Base-by-base conservation (phyloP, 805 yeast species). In the Starmerella lactis-condensi region DNA sequence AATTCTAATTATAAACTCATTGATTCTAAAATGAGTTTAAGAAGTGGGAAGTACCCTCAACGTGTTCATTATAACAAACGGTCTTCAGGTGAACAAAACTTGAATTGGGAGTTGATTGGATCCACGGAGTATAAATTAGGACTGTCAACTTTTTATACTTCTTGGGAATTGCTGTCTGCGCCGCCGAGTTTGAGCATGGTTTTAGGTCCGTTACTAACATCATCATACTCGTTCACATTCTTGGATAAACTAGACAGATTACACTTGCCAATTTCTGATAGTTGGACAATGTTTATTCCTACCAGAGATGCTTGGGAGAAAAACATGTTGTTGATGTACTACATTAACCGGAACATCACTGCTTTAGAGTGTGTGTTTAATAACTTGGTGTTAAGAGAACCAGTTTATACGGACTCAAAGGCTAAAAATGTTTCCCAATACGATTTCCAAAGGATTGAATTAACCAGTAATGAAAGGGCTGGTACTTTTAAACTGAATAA, bases 221-320 rank as follows among this genome's bases (percentile, higher is more conserved):
- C 89, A 44, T 65, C 91, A 3, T 65, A 59, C 37, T 71, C 92
- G 0, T 46, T 81, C 28, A 55, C 61, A 12, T 69, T 67, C 41
- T 50, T 83, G 36, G 61, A 65, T 29, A 53, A 62, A 11, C 58
- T 69, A 26, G 62, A 60, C 6, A 49, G 78, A 20, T 52, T 69
- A 15, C 64, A 65, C 35, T 57, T 75, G 25, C 54, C 62, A 9
- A 62, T 72, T 35, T 51, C 56, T 14, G 45, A 56, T 14, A 91
- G 91, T 0, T 79, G 81, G 54, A 69, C 94, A 0, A 53, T 74
- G 0, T 66, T 83, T 32, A 55, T 83, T 18, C 96, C 96, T 0
- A 72, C 82, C 35, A 70, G 75, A 19, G 57, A 61, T 25, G 65
- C 83, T 0, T 82, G 93, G 93, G 61, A 63, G 15, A 50, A 55